Conservation (phyloP, 73 alveolate genomes). For the Durusdinium trenchii region DNA sequence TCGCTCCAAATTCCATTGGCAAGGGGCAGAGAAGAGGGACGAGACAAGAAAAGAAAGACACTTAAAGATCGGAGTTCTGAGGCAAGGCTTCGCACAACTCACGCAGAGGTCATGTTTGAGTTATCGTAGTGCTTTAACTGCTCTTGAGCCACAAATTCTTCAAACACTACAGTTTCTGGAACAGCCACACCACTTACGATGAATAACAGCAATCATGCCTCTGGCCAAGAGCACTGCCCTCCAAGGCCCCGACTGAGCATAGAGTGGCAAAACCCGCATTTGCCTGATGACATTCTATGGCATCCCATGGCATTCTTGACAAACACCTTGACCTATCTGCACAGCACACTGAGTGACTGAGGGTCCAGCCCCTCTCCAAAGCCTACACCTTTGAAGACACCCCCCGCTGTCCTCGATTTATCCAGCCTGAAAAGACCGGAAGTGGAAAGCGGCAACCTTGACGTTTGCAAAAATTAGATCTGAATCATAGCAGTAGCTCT, state of each 20-base stretch:
- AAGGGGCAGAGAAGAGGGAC: background rate
- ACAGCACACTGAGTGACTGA: background rate
- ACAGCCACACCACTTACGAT: too few relatives aligned
- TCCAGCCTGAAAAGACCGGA: conserved; percentile 51
- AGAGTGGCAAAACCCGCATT: conserved; percentile 71
- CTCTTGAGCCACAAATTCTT: too few relatives aligned
- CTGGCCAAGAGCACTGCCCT: too few relatives aligned
- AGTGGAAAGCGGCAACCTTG: background rate
- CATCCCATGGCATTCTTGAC: background rate
- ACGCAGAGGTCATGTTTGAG: too few relatives aligned
- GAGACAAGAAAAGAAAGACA: too few relatives aligned
- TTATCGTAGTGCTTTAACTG: too few relatives aligned
- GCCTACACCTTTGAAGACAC: conserved; percentile 87
- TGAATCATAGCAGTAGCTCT: background rate
- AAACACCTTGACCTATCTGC: too few relatives aligned
- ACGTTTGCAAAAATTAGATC: background rate
- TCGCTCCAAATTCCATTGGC: background rate
- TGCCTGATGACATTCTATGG: conserved; percentile 11
- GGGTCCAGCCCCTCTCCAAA: conserved; percentile 77
- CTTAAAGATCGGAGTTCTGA: too few relatives aligned
- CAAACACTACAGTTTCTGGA: too few relatives aligned
- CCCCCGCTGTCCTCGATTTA: conserved; percentile 76
- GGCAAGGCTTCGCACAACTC: too few relatives aligned
- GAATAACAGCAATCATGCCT: too few relatives aligned
- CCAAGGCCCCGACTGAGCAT: conserved; percentile 56